A percentile compares a stretch with the other conserved stretches of the same genome.
These are phyloP conservation scores for Penicillium sp. DNA, from an alignment of 2,329 filamentous ascomycete species.

Conservation along the genomic window DNA sequence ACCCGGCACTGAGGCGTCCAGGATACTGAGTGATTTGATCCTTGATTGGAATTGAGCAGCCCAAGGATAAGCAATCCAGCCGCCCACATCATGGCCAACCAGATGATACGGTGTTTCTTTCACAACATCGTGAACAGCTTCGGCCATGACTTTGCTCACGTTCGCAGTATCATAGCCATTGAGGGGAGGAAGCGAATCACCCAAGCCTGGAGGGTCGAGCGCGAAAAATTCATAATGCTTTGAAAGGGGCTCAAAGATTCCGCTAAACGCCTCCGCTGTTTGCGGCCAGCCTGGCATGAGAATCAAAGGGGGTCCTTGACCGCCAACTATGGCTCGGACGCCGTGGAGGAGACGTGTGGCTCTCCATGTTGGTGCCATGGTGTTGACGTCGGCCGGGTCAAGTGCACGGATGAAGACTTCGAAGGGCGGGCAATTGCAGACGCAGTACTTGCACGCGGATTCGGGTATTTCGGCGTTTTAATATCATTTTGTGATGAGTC, in stretches of 20 bases:
- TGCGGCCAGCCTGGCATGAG: slow-evolving; percentile 5
- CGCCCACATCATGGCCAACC: slow-evolving; percentile 28
- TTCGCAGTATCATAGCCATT: slow-evolving; percentile 23
- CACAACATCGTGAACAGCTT: slow-evolving; percentile 1
- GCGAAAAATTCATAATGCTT: too few relatives aligned
- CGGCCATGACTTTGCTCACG: slow-evolving; percentile 23
- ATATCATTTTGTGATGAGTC: too few relatives aligned
- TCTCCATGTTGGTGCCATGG: slow-evolving; percentile 16
- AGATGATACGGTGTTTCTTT: slow-evolving; percentile 23
- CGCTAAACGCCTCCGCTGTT: too few relatives aligned
- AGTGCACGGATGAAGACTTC: too few relatives aligned
- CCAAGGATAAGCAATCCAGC: slow-evolving; percentile 27
- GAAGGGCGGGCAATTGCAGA: too few relatives aligned
- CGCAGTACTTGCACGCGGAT: too few relatives aligned
- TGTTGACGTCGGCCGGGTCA: too few relatives aligned
- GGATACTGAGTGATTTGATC: slow-evolving; percentile 20
- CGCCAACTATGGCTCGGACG: slow-evolving; percentile 23
- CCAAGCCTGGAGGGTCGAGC: slow-evolving; percentile 22
- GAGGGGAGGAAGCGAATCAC: slow-evolving; percentile 18
- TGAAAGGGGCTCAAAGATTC: too few relatives aligned
- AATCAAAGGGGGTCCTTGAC: slow-evolving; percentile 21
- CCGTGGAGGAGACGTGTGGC: slow-evolving; percentile 21
- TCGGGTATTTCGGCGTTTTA: too few relatives aligned
- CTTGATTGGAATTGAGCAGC: slow-evolving; percentile 20
- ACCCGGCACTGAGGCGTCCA: too few relatives aligned